These are phyloP conservation scores for Ambispora gerdemannii DNA, from an alignment of 192 early-diverging fungal species.

Conservation along the genomic window DNA sequence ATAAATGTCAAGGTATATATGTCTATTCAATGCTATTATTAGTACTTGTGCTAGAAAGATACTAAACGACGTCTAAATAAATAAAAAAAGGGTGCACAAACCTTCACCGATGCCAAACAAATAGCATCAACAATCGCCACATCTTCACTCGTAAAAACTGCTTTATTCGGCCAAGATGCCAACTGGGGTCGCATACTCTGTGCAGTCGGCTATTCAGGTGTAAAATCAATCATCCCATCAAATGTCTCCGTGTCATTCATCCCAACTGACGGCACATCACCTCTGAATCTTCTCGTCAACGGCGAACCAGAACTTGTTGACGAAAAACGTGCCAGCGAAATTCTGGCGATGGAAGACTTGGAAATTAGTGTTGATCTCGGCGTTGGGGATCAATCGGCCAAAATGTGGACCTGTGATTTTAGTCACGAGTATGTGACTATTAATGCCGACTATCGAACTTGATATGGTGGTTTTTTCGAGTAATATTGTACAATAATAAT, in stretches of 20 bases:
- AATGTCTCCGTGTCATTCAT: conserved; percentile 75
- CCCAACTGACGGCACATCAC: conserved; percentile 57
- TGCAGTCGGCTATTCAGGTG: conserved; percentile 82
- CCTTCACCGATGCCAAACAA: conserved; percentile 74
- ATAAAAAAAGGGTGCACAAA: conserved; percentile 59
- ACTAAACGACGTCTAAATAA: no score
- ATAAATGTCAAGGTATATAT: conserved; percentile 69
- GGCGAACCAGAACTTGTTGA: conserved; percentile 84
- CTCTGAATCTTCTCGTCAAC: conserved; percentile 67
- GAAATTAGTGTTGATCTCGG: conserved; percentile 76
- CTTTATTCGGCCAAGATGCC: conserved; percentile 93
- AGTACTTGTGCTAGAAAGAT: no score
- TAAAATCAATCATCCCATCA: conserved; percentile 65
- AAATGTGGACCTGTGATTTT: conserved; percentile 95
- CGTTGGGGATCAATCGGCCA: conserved; percentile 67
- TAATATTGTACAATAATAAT: no score
- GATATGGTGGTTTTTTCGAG: no score
- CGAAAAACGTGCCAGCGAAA: conserved; percentile 75
- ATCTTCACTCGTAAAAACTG: conserved; percentile 93
- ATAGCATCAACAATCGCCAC: conserved; percentile 87
- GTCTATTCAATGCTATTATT: not conserved
- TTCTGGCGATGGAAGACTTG: conserved; percentile 84
- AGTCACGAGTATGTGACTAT: conserved; percentile 92
- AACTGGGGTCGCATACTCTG: conserved; percentile 97
- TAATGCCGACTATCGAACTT: conserved; percentile 87